A percentile compares a stretch with the other conserved stretches of the same genome.
Evolutionary conservation across 2,329 filamentous ascomycete species (phyloP).

Genomic region (Fusarium sp.): DNA sequence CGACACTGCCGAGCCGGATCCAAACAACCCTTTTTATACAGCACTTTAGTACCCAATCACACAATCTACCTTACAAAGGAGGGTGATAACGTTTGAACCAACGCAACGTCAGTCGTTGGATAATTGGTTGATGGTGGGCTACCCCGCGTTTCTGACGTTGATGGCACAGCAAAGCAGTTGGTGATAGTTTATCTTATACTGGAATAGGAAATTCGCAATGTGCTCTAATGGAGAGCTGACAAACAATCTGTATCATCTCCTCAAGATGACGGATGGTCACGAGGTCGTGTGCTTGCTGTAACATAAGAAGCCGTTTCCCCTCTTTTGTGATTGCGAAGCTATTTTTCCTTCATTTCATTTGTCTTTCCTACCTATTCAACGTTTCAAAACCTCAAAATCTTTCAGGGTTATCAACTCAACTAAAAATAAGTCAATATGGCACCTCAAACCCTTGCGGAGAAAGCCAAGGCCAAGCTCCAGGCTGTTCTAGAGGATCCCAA

Average conservation of each 20-base stretch:
- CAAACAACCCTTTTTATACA: background rate
- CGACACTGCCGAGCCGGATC: background rate
- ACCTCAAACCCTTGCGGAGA: slow-evolving; percentile 26
- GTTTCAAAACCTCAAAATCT: too few species aligned
- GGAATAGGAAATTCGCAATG: slow-evolving; percentile 6
- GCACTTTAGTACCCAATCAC: background rate
- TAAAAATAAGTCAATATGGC: background rate
- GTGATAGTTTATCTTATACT: slow-evolving; percentile 14
- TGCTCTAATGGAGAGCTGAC: slow-evolving; percentile 5
- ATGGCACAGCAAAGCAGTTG: slow-evolving; percentile 8
- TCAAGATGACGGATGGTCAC: slow-evolving; percentile 28
- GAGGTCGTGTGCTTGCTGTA: background rate
- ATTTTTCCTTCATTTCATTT: background rate
- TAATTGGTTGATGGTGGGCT: background rate
- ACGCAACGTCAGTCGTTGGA: background rate
- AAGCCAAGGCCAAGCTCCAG: slow-evolving; percentile 33
- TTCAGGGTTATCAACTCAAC: background rate
- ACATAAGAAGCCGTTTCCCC: slow-evolving; percentile 24
- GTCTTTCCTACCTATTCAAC: background rate
- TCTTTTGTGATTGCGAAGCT: background rate
- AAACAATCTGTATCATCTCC: background rate
- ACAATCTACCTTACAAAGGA: background rate
- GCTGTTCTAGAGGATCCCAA: slow-evolving; percentile 29
- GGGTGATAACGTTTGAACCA: background rate
- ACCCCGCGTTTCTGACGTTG: slow-evolving; percentile 38